A percentile compares a stretch with the other conserved stretches of the same genome.
Conservation (phyloP, 805 yeast species). For the Cyberlindnera xishuangbannaensis region DNA sequence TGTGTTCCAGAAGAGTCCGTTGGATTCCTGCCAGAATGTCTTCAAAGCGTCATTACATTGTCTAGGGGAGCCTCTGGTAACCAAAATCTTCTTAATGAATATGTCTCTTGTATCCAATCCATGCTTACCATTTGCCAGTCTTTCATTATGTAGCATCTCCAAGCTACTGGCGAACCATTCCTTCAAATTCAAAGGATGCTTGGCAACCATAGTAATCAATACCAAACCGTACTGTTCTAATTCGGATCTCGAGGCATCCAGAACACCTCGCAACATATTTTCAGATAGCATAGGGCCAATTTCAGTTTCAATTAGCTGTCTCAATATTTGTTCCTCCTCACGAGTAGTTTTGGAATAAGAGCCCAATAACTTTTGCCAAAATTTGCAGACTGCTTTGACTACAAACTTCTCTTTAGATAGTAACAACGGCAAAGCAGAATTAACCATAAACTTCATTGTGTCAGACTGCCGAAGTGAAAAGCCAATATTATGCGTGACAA, state of each 20-base stretch:
- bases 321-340: slow-evolving; percentile 32
- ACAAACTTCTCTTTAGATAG: slow-evolving; percentile 44
- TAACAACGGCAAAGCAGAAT: slow-evolving; percentile 27
- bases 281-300: slow-evolving; percentile 28
- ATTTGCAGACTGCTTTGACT: slow-evolving; percentile 43
- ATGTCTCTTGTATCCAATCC: slow-evolving; percentile 31
- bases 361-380: slow-evolving; percentile 44
- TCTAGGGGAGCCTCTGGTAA: slow-evolving; percentile 58
- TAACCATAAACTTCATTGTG: slow-evolving; percentile 22
- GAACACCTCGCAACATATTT: slow-evolving; percentile 36
- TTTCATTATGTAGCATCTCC: slow-evolving; percentile 24
- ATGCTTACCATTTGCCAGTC: slow-evolving; percentile 21
- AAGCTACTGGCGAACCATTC: slow-evolving; percentile 39
- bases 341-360: slow-evolving; percentile 40
- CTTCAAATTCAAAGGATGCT: slow-evolving; percentile 43
- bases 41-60: slow-evolving; percentile 52
- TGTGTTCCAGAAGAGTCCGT: slow-evolving; percentile 38
- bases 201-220: slow-evolving; percentile 42
- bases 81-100: slow-evolving; percentile 48
- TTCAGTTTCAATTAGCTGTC: slow-evolving; percentile 26
- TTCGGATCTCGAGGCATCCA: slow-evolving; percentile 52
- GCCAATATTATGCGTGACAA: slow-evolving; percentile 44
- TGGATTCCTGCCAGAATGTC: slow-evolving; percentile 59
- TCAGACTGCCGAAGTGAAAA: slow-evolving; percentile 35
- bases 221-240: slow-evolving; percentile 52